These are phyloP conservation scores for Iris macrosiphon DNA, from an alignment of 106 monocot genomes.

Conservation along the genomic window DNA sequence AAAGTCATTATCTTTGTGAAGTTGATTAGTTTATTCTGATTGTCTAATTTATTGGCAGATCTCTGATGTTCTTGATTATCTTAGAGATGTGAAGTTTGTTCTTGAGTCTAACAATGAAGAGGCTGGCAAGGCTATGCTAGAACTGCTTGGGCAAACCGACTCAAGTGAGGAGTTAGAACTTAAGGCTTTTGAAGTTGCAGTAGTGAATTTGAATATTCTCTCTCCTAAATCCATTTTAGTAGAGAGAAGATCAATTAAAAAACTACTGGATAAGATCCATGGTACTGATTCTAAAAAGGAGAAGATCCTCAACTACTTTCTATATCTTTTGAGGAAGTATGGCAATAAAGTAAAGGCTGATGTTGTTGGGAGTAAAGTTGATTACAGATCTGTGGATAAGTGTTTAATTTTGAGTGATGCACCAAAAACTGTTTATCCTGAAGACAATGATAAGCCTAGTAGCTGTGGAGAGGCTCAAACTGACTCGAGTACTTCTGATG, in stretches of 20 bases:
- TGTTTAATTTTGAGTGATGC: conserved; percentile 1
- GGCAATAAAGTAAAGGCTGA: conserved; percentile 31
- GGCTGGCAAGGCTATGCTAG: conserved; percentile 53
- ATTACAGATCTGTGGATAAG: conserved; percentile 4
- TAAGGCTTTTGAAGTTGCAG: conserved; percentile 47
- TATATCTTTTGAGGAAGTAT: conserved; percentile 63
- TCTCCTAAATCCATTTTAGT: conserved; percentile 64
- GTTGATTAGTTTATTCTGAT: neutral
- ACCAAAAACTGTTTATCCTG: conserved; percentile 4
- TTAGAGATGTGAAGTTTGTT: conserved; percentile 54
- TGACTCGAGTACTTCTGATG: conserved; percentile 9
- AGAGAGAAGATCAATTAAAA: conserved; percentile 76
- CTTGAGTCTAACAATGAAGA: conserved; percentile 59
- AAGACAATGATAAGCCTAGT: conserved; percentile 10
- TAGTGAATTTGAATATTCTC: conserved; percentile 50
- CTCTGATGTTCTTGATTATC: conserved; percentile 27
- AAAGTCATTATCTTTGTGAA: neutral
- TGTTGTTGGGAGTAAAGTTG: conserved; percentile 19
- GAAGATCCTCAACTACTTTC: conserved; percentile 42
- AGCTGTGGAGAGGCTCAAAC: conserved; percentile 8
- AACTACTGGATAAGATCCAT: conserved; percentile 42
- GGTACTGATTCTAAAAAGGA: conserved; percentile 51
- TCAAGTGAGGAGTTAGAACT: conserved; percentile 50
- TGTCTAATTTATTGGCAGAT: conserved; percentile 36
- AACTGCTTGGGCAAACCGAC: conserved; percentile 39